Conservation (phyloP, 2,329 filamentous ascomycete genomes). For the Pseudogymnoascus sp. region DNA sequence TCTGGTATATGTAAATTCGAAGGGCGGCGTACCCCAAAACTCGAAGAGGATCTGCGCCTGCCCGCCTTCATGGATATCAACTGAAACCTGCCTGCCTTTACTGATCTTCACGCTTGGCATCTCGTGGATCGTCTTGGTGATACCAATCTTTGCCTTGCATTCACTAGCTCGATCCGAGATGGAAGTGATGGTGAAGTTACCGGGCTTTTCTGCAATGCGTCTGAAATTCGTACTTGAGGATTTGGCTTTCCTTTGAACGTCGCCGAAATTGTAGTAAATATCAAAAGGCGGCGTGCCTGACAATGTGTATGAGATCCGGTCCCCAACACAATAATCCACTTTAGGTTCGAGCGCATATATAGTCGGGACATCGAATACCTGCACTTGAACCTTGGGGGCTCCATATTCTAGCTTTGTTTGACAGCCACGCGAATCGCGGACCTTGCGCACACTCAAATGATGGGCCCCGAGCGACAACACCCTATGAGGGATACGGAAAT, state of each 20-base stretch:
- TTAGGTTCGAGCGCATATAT: constrained; percentile 82
- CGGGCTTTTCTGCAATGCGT: constrained; percentile 84
- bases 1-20: constrained; percentile 94
- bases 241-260: constrained; percentile 67
- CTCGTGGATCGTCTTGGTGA: constrained; percentile 79
- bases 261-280: constrained; percentile 84
- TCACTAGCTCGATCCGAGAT: constrained; percentile 82
- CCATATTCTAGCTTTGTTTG: constrained; percentile 66
- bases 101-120: constrained; percentile 88
- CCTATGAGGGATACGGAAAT: constrained; percentile 75
- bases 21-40: constrained; percentile 91
- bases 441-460: constrained; percentile 78
- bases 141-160: constrained; percentile 70
- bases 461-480: constrained; percentile 84
- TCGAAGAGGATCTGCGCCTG: constrained; percentile 90
- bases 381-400: constrained; percentile 74
- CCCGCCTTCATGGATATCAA: constrained; percentile 95
- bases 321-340: constrained; percentile 88
- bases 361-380: constrained; percentile 85
- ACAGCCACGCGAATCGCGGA: constrained; percentile 81
- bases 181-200: constrained; percentile 78
- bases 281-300: constrained; percentile 89
- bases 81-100: constrained; percentile 68
- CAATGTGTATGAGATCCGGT: constrained; percentile 85
- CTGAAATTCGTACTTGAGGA: constrained; percentile 77